Percentiles rank a stretch among this genome's conserved stretches.
phyloP scores from a whole-genome alignment of 495 filamentous ascomycete species.

The Aspergillus hancockii region DNA sequence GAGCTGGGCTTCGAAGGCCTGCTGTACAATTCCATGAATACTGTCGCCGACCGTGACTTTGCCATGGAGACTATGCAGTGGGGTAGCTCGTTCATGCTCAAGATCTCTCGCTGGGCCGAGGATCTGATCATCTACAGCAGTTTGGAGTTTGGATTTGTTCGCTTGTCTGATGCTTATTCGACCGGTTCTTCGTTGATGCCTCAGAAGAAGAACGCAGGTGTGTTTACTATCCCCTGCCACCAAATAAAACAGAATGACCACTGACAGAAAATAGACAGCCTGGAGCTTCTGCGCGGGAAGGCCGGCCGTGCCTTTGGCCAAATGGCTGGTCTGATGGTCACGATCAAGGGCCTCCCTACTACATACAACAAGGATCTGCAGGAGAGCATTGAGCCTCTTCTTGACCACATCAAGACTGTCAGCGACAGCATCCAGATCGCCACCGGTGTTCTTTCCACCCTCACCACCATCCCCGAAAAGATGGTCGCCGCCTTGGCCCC shows the following conservation, averaged over 20 bases:
- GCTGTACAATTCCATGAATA: slow-evolving; percentile 81
- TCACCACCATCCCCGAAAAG: slow-evolving; percentile 67
- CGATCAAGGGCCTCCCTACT: slow-evolving; percentile 82
- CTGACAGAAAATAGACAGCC: slow-evolving; percentile 62
- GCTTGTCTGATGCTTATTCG: slow-evolving; percentile 80
- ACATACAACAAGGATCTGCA: slow-evolving; percentile 97
- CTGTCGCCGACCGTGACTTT: slow-evolving; percentile 85
- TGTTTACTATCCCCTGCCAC: not conserved
- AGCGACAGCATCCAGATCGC: slow-evolving; percentile 84
- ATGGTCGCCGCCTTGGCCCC: slow-evolving; percentile 77
- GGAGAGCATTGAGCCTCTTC: slow-evolving; percentile 83
- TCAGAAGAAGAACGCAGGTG: slow-evolving; percentile 70
- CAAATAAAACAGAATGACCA: not conserved
- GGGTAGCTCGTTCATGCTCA: slow-evolving; percentile 79
- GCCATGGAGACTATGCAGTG: slow-evolving; percentile 91
- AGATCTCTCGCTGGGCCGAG: slow-evolving; percentile 85
- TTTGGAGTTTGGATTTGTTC: slow-evolving; percentile 80
- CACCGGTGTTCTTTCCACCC: slow-evolving; percentile 68
- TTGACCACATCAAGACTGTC: slow-evolving; percentile 87
- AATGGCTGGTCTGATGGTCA: slow-evolving; percentile 86
- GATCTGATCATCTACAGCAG: slow-evolving; percentile 88
- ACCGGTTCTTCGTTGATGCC: slow-evolving; percentile 89
- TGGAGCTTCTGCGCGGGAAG: slow-evolving; percentile 90
- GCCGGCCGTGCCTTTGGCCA: slow-evolving; percentile 80
- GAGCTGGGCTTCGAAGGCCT: slow-evolving; percentile 86